These are phyloP conservation scores for Hura crepitans DNA, from an alignment of 441 rosid genomes.

Conservation along the genomic window DNA sequence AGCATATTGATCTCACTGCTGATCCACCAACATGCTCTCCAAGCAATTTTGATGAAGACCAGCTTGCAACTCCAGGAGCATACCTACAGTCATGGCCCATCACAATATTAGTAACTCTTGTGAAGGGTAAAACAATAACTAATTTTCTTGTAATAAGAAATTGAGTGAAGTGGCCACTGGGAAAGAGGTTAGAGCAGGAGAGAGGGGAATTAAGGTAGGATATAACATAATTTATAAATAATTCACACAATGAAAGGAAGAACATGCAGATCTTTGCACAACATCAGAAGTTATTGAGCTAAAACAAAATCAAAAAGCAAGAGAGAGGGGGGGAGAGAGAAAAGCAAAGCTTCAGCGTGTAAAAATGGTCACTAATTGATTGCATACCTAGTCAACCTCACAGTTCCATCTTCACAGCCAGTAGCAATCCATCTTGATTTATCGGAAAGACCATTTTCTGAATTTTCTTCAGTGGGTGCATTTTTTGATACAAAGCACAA, in stretches of 20 bases:
- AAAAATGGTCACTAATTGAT: slow-evolving; percentile 16
- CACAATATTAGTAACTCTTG: slow-evolving; percentile 18
- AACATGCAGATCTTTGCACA: neutral
- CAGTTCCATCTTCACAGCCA: slow-evolving; percentile 98
- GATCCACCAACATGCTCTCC: slow-evolving; percentile 99
- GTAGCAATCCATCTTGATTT: slow-evolving; percentile 81
- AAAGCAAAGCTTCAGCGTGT: slow-evolving; percentile 8
- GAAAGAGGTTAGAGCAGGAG: neutral
- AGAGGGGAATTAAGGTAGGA: neutral
- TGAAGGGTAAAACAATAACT: slow-evolving; percentile 8
- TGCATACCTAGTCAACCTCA: slow-evolving; percentile 79
- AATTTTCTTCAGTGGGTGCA: slow-evolving; percentile 30
- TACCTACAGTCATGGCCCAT: slow-evolving; percentile 43
- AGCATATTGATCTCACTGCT: slow-evolving; percentile 89
- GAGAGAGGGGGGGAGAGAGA: neutral
- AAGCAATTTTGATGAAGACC: slow-evolving; percentile 78
- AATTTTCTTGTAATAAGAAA: neutral
- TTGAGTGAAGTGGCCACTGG: neutral
- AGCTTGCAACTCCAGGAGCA: slow-evolving; percentile 47
- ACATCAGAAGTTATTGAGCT: slow-evolving; percentile 10
- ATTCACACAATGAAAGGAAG: neutral
- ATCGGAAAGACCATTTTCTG: slow-evolving; percentile 29
- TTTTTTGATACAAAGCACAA: slow-evolving; percentile 63
- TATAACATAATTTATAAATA: neutral
- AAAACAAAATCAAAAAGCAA: neutral